Conservation (phyloP, 345 rosid genomes). For the Mercurialis annua region DNA sequence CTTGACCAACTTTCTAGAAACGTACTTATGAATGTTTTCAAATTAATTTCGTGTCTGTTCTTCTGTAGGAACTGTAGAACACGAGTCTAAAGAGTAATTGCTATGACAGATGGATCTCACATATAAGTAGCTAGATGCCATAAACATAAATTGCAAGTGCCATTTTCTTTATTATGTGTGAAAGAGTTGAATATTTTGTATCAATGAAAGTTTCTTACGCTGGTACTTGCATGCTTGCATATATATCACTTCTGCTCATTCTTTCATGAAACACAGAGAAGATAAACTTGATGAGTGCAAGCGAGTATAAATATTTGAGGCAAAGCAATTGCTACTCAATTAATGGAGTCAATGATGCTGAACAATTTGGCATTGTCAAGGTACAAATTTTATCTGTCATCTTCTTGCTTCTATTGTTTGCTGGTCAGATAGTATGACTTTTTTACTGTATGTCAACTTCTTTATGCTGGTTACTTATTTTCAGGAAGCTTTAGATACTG, state of each 20-base stretch:
- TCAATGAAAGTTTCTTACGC: neutral
- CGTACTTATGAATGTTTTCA: neutral
- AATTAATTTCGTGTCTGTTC: neutral
- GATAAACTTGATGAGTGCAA: conserved; percentile 67
- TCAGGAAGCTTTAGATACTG: conserved; percentile 95
- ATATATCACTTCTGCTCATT: conserved; percentile 8
- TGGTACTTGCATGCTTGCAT: no score
- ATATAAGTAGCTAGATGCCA: neutral
- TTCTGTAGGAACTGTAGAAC: neutral
- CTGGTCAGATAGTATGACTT: conserved; percentile 8
- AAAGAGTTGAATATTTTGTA: neutral
- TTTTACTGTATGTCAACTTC: conserved; percentile 11
- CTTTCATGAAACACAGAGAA: conserved; percentile 50
- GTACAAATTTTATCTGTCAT: conserved; percentile 35
- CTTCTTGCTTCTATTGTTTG: conserved; percentile 13
- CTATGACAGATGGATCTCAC: neutral
- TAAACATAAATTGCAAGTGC: neutral
- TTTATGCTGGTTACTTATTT: conserved; percentile 19
- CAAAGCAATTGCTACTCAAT: conserved; percentile 85
- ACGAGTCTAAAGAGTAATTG: neutral
- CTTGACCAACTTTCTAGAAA: neutral
- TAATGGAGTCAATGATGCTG: conserved; percentile 81
- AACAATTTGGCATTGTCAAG: conserved; percentile 61
- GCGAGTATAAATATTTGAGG: conserved; percentile 75
- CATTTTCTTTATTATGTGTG: neutral